Evolutionary conservation across 225 moss, liverwort and hornwort genomes (phyloP).

Genomic region (Pleurozium schreberi): DNA sequence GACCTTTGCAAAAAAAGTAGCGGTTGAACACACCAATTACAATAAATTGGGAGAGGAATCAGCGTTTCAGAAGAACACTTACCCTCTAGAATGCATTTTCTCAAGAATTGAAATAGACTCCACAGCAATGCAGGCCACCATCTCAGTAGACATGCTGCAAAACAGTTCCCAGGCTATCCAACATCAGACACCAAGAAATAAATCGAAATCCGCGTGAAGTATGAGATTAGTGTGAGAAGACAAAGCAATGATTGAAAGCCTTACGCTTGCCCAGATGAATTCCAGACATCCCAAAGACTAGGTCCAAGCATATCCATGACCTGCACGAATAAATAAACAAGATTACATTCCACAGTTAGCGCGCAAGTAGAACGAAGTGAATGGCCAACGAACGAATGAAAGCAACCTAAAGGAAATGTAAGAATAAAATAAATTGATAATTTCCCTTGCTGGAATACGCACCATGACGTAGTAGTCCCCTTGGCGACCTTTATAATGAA

Average conservation of each 20-base stretch:
- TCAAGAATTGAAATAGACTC: constrained; percentile 97
- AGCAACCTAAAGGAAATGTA: not conserved
- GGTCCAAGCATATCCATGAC: constrained; percentile 99
- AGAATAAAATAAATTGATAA: no score
- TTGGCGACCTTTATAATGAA: constrained; percentile 92
- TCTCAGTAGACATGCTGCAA: constrained; percentile 95
- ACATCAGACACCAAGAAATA: not conserved
- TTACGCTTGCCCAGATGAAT: constrained; percentile 98
- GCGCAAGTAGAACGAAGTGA: not conserved
- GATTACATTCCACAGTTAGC: not conserved
- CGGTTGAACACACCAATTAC: not conserved
- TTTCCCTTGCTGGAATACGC: not conserved
- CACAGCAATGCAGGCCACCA: constrained; percentile 99
- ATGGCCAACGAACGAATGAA: not conserved
- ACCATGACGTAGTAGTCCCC: constrained; percentile 99
- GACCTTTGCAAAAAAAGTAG: no score
- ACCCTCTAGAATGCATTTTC: constrained; percentile 97
- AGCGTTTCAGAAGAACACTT: not conserved
- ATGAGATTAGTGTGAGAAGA: not conserved
- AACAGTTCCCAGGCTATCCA: not conserved
- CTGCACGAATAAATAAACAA: constrained; percentile 1
- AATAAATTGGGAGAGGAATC: not conserved
- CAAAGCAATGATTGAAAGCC: not conserved
- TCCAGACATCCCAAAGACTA: constrained; percentile 99
- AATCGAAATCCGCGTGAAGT: no score